These are phyloP conservation scores for Ustulina deusta DNA, from an alignment of 2,329 filamentous ascomycete genomes.

Conservation along the genomic window DNA sequence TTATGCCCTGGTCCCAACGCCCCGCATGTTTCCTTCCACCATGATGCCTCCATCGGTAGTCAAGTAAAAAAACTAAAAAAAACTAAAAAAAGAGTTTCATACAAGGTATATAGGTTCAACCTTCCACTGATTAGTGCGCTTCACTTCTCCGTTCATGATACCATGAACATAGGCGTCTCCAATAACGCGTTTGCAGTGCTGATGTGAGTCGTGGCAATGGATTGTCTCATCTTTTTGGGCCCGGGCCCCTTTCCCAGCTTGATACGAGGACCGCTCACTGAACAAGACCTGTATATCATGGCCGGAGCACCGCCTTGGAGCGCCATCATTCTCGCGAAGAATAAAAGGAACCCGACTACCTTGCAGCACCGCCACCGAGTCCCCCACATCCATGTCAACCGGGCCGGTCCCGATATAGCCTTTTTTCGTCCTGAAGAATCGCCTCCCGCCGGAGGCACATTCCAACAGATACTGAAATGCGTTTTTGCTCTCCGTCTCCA, in stretches of 20 bases:
- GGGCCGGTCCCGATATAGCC: constrained; percentile 40
- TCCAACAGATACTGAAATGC: constrained; percentile 40
- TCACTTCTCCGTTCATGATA: constrained; percentile 30
- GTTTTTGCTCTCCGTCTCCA: constrained; percentile 35
- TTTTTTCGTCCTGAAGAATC: constrained; percentile 38
- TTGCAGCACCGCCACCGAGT: constrained; percentile 34
- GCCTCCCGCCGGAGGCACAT: constrained; percentile 39
- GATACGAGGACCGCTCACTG: constrained; percentile 26
- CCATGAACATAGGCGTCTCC: constrained; percentile 42
- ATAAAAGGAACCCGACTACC: constrained; percentile 41
- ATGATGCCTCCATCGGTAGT: not conserved
- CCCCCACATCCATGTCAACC: constrained; percentile 26
- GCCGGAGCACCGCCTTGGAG: constrained; percentile 18
- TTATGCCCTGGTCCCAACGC: not conserved
- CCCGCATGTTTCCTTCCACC: not conserved
- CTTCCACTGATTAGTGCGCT: constrained; percentile 21
- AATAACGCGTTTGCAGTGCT: constrained; percentile 31
- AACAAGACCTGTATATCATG: constrained; percentile 33
- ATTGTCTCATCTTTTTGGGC: constrained; percentile 6
- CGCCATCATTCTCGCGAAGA: constrained; percentile 22
- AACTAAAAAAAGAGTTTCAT: too few relatives aligned
- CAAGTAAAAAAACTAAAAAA: too few relatives aligned
- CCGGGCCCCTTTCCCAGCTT: constrained; percentile 29
- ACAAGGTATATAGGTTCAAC: constrained; percentile 28
- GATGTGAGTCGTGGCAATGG: constrained; percentile 24